Evolutionary conservation across 352 stramenopile genomes (phyloP).

Genomic region (Phytopythium ostracodes): DNA sequence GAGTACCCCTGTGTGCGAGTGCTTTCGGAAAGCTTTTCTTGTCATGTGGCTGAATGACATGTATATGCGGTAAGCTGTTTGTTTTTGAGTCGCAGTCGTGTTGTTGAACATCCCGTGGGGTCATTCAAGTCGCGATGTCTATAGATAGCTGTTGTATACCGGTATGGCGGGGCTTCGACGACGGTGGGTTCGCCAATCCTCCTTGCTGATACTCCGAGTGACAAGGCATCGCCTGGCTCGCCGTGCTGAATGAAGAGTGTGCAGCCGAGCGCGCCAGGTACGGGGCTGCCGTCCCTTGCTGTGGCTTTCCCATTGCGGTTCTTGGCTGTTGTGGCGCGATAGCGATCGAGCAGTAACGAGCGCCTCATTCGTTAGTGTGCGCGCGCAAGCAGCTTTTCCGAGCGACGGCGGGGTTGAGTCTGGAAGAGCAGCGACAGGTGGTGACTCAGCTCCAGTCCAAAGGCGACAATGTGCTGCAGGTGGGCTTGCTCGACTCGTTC

Average conservation of each 20-base stretch:
- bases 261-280: background rate
- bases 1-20: too few species aligned
- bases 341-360: too few species aligned
- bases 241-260: conserved; percentile 2
- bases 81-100: background rate
- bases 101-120: background rate
- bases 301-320: too few species aligned
- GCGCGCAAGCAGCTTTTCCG: conserved; percentile 61
- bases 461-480: conserved; percentile 53
- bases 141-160: background rate
- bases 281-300: background rate
- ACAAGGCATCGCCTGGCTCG: background rate
- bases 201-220: background rate
- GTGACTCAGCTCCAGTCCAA: conserved; percentile 40
- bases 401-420: conserved; percentile 52
- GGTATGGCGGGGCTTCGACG: background rate
- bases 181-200: too few species aligned
- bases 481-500: conserved; percentile 7
- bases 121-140: background rate
- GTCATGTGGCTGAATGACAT: background rate
- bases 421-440: conserved; percentile 63
- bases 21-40: too few species aligned
- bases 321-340: too few species aligned
- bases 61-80: background rate
- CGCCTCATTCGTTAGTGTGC: conserved; percentile 8